Evolutionary conservation across 139 green algal genomes (phyloP).

Genomic region (Eudorina sp.): DNA sequence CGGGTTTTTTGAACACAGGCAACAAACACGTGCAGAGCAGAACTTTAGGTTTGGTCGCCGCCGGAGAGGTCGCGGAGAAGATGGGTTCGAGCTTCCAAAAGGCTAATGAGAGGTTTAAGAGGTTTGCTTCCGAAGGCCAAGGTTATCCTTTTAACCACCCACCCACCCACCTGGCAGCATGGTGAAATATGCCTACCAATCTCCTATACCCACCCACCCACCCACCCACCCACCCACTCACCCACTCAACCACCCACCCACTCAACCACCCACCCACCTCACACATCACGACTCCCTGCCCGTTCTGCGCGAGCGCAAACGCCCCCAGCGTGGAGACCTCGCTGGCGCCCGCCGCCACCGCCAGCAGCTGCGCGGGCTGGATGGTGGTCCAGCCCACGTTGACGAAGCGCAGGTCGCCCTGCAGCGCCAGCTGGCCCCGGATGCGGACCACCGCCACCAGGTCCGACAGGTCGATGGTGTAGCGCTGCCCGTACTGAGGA

Average conservation of each 20-base stretch:
- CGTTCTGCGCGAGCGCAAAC: neutral
- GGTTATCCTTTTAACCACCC: too few species aligned
- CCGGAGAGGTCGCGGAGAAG: too few species aligned
- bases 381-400: neutral
- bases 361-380: neutral
- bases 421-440: neutral
- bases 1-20: too few species aligned
- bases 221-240: neutral
- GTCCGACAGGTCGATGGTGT: slow-evolving; percentile 1
- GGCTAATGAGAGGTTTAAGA: too few species aligned
- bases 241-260: neutral
- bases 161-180: too few species aligned
- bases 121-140: too few species aligned
- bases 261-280: neutral
- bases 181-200: too few species aligned
- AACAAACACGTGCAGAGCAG: too few species aligned
- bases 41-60: too few species aligned
- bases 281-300: neutral
- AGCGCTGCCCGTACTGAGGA: neutral
- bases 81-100: too few species aligned
- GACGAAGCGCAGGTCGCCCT: slow-evolving; percentile 25
- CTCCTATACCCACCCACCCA: neutral
- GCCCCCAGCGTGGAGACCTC: slow-evolving; percentile 17
- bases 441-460: neutral
- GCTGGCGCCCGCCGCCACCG: neutral